Conservation (phyloP, 495 filamentous ascomycete species). For the Hypoxylon fuscum region DNA sequence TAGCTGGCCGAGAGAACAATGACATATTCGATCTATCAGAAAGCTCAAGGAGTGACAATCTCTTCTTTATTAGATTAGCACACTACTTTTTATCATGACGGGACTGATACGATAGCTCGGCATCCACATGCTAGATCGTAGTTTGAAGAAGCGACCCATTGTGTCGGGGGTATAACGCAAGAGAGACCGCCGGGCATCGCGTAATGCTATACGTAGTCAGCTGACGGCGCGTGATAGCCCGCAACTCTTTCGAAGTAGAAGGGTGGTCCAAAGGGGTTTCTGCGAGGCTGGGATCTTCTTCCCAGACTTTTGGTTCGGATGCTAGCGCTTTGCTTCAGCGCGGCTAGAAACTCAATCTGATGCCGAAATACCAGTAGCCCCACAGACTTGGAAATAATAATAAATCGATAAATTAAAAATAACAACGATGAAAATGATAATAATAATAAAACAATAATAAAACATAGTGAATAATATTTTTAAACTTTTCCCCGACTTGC, state of each 20-base stretch:
- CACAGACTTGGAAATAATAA: neutral
- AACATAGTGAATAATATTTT: neutral
- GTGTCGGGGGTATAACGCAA: conserved; percentile 12
- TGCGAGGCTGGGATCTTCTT: conserved; percentile 17
- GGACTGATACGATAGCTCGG: neutral
- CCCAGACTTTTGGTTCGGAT: conserved; percentile 28
- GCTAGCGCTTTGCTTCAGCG: conserved; percentile 9
- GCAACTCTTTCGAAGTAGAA: conserved; percentile 15
- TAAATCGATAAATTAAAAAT: conserved; percentile 5
- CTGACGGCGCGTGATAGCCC: conserved; percentile 25
- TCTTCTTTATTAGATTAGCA: neutral
- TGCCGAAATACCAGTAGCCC: neutral
- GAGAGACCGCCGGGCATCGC: conserved; percentile 14
- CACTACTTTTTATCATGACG: neutral
- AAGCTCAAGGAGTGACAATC: neutral
- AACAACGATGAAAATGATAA: neutral
- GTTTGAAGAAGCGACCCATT: conserved; percentile 9
- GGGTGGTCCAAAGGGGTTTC: conserved; percentile 18
- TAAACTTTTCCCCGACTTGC: conserved; percentile 1
- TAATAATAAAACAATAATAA: neutral
- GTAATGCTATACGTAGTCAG: conserved; percentile 40
- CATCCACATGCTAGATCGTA: conserved; percentile 17
- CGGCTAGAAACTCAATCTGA: conserved; percentile 34
- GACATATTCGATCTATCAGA: neutral
- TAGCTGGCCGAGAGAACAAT: neutral